Evolutionary conservation across 441 rosid species (phyloP).

Genomic region (Hypseocharis bilobata): DNA sequence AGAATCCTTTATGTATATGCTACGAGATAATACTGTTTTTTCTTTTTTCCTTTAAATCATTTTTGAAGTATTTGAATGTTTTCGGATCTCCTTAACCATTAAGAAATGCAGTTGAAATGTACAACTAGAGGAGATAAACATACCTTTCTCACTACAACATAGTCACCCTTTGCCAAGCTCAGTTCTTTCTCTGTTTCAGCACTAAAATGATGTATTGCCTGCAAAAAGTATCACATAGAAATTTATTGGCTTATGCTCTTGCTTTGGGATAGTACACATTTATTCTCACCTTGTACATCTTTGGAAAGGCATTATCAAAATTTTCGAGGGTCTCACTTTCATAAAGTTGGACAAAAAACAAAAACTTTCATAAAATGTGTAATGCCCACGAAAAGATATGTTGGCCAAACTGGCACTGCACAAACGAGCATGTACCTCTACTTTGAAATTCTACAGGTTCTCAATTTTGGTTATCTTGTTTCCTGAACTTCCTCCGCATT

Average conservation of each 20-base stretch:
- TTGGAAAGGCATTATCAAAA: too few species aligned
- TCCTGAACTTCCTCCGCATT: too few species aligned
- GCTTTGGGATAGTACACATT: background rate
- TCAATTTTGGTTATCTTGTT: too few species aligned
- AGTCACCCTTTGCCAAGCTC: conserved; percentile 52
- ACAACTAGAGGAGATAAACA: conserved; percentile 8
- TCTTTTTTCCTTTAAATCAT: background rate
- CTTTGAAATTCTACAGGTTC: too few species aligned
- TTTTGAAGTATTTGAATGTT: background rate
- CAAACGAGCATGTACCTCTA: too few species aligned
- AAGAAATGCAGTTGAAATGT: conserved; percentile 6
- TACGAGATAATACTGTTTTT: background rate
- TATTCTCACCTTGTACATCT: too few species aligned
- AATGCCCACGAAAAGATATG: too few species aligned
- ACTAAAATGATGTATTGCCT: conserved; percentile 47
- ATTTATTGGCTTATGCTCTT: conserved; percentile 6
- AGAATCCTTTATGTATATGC: background rate
- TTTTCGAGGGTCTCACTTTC: too few species aligned
- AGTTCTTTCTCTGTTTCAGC: conserved; percentile 60
- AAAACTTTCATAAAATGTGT: too few species aligned
- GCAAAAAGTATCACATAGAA: conserved; percentile 21
- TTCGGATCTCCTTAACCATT: background rate
- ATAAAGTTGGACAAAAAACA: too few species aligned
- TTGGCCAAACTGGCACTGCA: too few species aligned
- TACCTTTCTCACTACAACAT: conserved; percentile 62